These are phyloP conservation scores for Candida xiaguanensis DNA, from an alignment of 805 yeast species.

Conservation along the genomic window DNA sequence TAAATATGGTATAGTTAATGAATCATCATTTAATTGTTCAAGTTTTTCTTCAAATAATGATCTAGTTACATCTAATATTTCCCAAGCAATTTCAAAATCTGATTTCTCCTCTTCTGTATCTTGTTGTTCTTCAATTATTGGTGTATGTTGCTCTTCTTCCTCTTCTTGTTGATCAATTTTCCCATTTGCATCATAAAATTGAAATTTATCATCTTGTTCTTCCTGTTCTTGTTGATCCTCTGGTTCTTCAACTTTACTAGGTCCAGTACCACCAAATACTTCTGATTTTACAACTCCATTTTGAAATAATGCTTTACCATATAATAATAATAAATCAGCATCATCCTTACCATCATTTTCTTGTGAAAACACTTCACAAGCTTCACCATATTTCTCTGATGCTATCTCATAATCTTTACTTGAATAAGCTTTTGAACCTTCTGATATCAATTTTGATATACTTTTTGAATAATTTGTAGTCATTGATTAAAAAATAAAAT, in stretches of 20 bases:
- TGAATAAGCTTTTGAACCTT: constrained; percentile 65
- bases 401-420: constrained; percentile 66
- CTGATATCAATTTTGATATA: constrained; percentile 46
- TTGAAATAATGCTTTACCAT: constrained; percentile 78
- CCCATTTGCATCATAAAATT: constrained; percentile 24
- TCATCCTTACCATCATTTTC: constrained; percentile 53
- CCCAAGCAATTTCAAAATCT: constrained; percentile 89
- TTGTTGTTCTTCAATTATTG: constrained; percentile 44
- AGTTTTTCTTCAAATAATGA: constrained; percentile 50
- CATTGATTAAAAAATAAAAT: constrained; percentile 1
- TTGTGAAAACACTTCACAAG: constrained; percentile 56
- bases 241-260: constrained; percentile 17
- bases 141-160: constrained; percentile 11
- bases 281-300: constrained; percentile 72
- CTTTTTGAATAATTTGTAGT: constrained; percentile 30
- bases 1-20: constrained; percentile 25
- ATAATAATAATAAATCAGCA: constrained; percentile 67
- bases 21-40: constrained; percentile 4
- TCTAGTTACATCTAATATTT: constrained; percentile 74
- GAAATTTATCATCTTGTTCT: constrained; percentile 23
- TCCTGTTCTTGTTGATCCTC: constrained; percentile 21
- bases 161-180: constrained; percentile 15
- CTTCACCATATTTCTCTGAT: constrained; percentile 64
- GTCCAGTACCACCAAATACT: constrained; percentile 57
- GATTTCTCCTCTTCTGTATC: constrained; percentile 52